phyloP scores from a whole-genome alignment of 192 early-diverging fungal species.

The Coemansia sp. region DNA sequence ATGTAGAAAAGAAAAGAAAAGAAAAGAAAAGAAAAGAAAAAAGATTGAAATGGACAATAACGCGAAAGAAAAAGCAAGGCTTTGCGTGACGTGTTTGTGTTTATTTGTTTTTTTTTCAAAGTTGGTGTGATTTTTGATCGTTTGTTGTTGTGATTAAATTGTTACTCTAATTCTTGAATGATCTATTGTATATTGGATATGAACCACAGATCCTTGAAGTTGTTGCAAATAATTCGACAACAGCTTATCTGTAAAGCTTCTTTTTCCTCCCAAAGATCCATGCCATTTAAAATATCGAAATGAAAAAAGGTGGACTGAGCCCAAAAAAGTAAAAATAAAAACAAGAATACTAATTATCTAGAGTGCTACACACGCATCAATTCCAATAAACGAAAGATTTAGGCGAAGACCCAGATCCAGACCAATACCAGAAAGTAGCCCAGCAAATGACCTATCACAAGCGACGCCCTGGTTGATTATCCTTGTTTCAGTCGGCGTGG shows the following conservation, averaged over 20 bases:
- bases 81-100: no score
- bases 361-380: constrained; percentile 44
- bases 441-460: constrained; percentile 36
- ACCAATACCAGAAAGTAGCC: constrained; percentile 30
- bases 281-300: neutral
- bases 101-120: no score
- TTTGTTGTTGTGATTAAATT: neutral
- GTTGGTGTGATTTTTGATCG: neutral
- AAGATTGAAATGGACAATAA: neutral
- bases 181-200: no score
- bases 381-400: constrained; percentile 34
- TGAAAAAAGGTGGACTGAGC: neutral
- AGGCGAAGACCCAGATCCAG: constrained; percentile 37
- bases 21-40: neutral
- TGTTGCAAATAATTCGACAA: no score
- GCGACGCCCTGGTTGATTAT: constrained; percentile 8
- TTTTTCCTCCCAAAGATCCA: neutral
- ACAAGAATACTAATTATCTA: neutral
- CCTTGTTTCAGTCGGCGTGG: constrained; percentile 18
- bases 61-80: neutral
- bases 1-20: neutral
- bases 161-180: no score
- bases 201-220: no score
- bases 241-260: no score
- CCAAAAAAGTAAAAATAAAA: neutral